phyloP scores from a whole-genome alignment of 2,329 filamentous ascomycete genomes.

The Fusarium sp. region DNA sequence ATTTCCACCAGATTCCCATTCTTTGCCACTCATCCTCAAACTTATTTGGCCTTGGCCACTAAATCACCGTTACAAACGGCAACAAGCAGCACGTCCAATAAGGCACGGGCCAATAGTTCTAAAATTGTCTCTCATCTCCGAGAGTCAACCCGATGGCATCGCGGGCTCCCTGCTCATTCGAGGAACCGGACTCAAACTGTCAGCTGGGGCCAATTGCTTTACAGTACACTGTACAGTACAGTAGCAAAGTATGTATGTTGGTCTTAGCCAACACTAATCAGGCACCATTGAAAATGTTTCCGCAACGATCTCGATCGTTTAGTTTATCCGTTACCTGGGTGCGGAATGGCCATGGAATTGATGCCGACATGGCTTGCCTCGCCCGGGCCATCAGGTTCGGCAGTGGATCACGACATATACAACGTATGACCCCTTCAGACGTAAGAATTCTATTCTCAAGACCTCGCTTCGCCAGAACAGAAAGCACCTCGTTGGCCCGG shows the following conservation, averaged over 20 bases:
- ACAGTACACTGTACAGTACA: too few relatives aligned
- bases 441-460: not conserved
- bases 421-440: not conserved
- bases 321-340: slow-evolving; percentile 6
- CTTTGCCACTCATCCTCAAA: not conserved
- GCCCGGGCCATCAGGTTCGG: slow-evolving; percentile 2
- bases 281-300: slow-evolving; percentile 14
- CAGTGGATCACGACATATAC: slow-evolving; percentile 15
- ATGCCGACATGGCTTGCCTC: slow-evolving; percentile 15
- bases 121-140: slow-evolving; percentile 20
- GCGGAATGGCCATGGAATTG: slow-evolving; percentile 27
- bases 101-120: slow-evolving; percentile 39
- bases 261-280: slow-evolving; percentile 10
- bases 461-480: slow-evolving; percentile 4
- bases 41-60: not conserved
- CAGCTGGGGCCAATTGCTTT: slow-evolving; percentile 16
- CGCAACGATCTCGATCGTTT: slow-evolving; percentile 24
- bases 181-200: slow-evolving; percentile 9
- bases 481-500: not conserved
- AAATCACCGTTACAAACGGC: slow-evolving; percentile 3
- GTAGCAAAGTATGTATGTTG: too few relatives aligned
- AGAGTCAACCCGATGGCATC: slow-evolving; percentile 8
- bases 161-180: slow-evolving; percentile 17
- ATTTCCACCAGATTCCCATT: not conserved
- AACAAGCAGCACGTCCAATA: not conserved